Percentiles rank a stretch among this genome's conserved stretches.
These are phyloP conservation scores for Gliomastix tumulicola DNA, from an alignment of 2,329 filamentous ascomycete species.

Conservation along the genomic window DNA sequence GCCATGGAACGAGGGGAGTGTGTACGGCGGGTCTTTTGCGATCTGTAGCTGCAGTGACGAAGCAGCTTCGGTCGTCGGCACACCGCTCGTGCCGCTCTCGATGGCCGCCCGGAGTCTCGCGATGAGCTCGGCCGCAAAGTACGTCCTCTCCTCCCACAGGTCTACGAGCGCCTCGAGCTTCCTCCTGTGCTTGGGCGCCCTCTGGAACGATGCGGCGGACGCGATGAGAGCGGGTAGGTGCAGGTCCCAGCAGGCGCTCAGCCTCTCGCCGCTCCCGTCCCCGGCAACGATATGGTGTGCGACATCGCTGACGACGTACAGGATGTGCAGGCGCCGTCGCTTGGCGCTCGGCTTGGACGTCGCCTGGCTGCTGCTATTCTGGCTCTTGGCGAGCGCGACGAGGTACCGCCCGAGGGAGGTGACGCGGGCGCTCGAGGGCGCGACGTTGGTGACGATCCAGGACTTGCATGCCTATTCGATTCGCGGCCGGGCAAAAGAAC, in stretches of 20 bases:
- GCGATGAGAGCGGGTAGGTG: conserved; percentile 57
- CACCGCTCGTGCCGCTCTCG: conserved; percentile 22
- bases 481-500: not conserved
- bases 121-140: conserved; percentile 49
- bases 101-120: conserved; percentile 53
- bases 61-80: conserved; percentile 10
- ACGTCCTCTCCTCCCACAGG: conserved; percentile 63
- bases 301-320: conserved; percentile 74
- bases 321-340: conserved; percentile 65
- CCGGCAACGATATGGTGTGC: conserved; percentile 62
- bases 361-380: conserved; percentile 16
- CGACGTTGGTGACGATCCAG: conserved; percentile 72
- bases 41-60: conserved; percentile 22
- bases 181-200: conserved; percentile 56
- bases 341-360: conserved; percentile 44
- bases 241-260: conserved; percentile 46
- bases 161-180: conserved; percentile 59
- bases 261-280: too few relatives aligned
- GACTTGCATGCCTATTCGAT: conserved; percentile 75
- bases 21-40: conserved; percentile 55
- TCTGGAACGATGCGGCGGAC: conserved; percentile 47
- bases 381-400: conserved; percentile 52
- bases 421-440: conserved; percentile 59
- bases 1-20: conserved; percentile 72
- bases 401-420: conserved; percentile 70